Conservation (phyloP, 805 yeast species). For the Suhomyces prunicola region DNA sequence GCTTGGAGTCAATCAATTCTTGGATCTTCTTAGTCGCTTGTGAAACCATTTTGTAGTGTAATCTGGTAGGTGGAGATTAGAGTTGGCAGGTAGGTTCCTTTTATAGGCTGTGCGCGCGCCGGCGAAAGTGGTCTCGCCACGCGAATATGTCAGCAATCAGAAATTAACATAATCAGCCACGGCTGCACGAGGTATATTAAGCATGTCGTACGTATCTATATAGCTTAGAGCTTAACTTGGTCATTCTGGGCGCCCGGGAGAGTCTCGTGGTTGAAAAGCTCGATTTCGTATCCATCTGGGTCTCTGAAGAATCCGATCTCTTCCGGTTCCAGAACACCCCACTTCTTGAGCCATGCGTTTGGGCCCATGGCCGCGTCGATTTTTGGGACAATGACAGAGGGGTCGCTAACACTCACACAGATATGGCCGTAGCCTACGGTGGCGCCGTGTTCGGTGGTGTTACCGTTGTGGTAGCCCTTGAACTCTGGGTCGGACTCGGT, state of each 20-base stretch:
- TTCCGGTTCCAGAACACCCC: slow-evolving; percentile 49
- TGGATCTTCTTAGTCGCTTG: slow-evolving; percentile 58
- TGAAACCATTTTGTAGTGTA: slow-evolving; percentile 48
- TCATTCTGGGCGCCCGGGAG: slow-evolving; percentile 7
- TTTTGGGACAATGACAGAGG: slow-evolving; percentile 53
- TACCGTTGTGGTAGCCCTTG: slow-evolving; percentile 77
- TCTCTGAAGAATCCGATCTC: slow-evolving; percentile 73
- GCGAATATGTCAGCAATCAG: neutral
- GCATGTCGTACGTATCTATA: neutral
- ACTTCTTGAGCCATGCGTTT: slow-evolving; percentile 55
- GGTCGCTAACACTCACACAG: slow-evolving; percentile 66
- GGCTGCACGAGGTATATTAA: neutral
- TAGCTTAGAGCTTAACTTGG: neutral
- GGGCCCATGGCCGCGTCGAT: slow-evolving; percentile 45
- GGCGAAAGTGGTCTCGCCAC: neutral
- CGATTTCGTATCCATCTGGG: slow-evolving; percentile 88
- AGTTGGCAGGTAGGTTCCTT: neutral
- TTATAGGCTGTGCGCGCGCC: neutral
- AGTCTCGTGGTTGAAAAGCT: slow-evolving; percentile 51
- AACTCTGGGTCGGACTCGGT: slow-evolving; percentile 77
- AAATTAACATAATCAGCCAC: neutral
- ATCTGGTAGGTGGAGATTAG: too few relatives aligned
- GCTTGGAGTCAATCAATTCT: slow-evolving; percentile 58
- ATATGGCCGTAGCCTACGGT: slow-evolving; percentile 87
- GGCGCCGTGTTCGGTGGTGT: slow-evolving; percentile 48